Percentiles rank a stretch among this genome's conserved stretches.
Conservation (phyloP, 176 grass and related monocot genomes). For the Juncus effusus region DNA sequence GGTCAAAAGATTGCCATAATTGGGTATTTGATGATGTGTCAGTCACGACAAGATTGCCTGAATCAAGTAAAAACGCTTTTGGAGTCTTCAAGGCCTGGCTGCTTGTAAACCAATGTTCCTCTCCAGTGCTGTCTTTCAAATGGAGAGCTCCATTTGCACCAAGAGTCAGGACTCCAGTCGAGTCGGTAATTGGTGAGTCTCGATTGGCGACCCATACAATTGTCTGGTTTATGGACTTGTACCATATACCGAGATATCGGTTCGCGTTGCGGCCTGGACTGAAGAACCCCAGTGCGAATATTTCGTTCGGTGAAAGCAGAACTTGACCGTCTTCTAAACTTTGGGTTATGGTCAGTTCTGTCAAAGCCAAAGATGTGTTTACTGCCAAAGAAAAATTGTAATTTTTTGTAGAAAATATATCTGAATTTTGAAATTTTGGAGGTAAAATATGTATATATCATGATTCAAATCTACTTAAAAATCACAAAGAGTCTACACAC, state of each 20-base stretch:
- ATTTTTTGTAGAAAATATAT: no score
- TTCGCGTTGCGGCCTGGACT: background rate
- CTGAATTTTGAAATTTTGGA: no score
- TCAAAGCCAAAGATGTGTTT: no score
- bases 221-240: background rate
- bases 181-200: background rate
- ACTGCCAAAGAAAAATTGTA: no score
- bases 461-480: no score
- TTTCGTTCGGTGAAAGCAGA: constrained; percentile 23
- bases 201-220: constrained; percentile 53
- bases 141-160: no score
- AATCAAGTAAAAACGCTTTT: constrained; percentile 31
- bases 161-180: no score
- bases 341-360: background rate
- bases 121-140: no score
- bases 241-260: constrained; percentile 38
- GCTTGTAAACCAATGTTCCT: no score
- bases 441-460: no score
- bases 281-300: constrained; percentile 50
- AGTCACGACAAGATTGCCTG: constrained; percentile 52
- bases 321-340: constrained; percentile 21
- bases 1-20: constrained; percentile 60
- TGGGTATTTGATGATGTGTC: background rate
- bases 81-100: background rate
- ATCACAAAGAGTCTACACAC: no score